Evolutionary conservation across 768 basidiomycete genomes (phyloP), one percentile per base, ranked within the genome.

Genomic region (Hemileccinum rubropunctum): DNA sequence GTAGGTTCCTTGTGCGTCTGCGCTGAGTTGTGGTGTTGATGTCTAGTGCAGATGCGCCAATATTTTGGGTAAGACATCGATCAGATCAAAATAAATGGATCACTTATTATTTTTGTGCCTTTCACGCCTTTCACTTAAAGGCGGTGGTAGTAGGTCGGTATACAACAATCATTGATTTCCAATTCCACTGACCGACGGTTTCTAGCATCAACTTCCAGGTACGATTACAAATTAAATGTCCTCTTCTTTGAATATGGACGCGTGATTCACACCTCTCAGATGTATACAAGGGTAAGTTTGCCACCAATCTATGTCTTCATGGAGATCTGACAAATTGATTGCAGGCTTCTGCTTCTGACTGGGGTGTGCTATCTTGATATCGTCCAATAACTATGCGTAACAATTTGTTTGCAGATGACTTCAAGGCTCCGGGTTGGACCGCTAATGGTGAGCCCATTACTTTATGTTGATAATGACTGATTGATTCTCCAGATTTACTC

Each of bases 391-490:
- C 15, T 21, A 5, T 15, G 7, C 10, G 15, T 48, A 27, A 53
- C 4, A 13, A 37, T 27, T 28, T 23, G 12, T 42, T 17, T 34
- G 12, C 51, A 84, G 84, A 86, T 62, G 84, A 86, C 65, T 87
- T 86, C 75, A 86, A 86, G 73, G 75, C 76, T 17, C 76, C 77
- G 37, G 84, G 84, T 41, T 86, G 84, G 84, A 80, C 77, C 9
- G 79, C 80, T 9, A 73, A 84, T 65, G 81, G 82, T 82, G 52
- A 20, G 65, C 53, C 18, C 33, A 17, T 30, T 44, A 27, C 33
- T 27, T 50, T 20, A 42, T 18, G 15, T 41, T 26, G 20, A 18
- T 34, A 47, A 42, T 18, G 26, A 23, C 27, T 45, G 23, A 42
- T 35, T 47, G 28, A 43, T 33, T 51, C 28, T 48, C n/a, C 48